phyloP scores from a whole-genome alignment of 352 stramenopile genomes.

The Pythium myriotylum region DNA sequence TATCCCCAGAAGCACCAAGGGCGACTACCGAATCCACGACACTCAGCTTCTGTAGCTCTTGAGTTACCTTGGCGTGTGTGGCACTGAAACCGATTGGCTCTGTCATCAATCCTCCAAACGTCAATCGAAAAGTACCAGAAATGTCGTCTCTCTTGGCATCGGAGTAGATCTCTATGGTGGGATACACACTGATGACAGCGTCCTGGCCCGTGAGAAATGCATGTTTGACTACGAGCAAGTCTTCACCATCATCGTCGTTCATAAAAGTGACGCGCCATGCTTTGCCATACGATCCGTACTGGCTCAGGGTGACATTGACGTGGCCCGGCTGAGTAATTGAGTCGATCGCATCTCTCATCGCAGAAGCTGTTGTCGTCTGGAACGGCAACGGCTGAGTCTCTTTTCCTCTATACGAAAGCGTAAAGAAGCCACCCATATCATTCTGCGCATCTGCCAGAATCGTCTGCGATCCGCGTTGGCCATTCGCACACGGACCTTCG shows the following conservation, averaged over 20 bases:
- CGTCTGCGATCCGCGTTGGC: conserved; percentile 57
- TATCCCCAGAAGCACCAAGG: conserved; percentile 45
- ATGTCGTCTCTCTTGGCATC: conserved; percentile 63
- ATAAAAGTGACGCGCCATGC: conserved; percentile 94
- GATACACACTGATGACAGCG: conserved; percentile 69
- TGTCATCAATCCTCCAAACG: conserved; percentile 52
- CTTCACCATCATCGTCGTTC: conserved; percentile 50
- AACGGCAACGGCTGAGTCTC: conserved; percentile 69
- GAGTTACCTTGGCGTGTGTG: conserved; percentile 69
- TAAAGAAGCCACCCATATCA: conserved; percentile 90
- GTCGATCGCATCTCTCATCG: conserved; percentile 89
- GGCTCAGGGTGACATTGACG: conserved; percentile 83
- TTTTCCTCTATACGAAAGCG: conserved; percentile 85
- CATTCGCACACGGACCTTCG: conserved; percentile 56
- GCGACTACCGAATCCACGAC: conserved; percentile 63
- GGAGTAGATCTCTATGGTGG: conserved; percentile 61
- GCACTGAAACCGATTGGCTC: conserved; percentile 61
- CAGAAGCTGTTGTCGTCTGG: conserved; percentile 74
- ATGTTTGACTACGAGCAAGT: conserved; percentile 79
- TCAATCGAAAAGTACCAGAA: conserved; percentile 57
- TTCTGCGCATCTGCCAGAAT: conserved; percentile 76
- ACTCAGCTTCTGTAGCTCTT: conserved; percentile 72
- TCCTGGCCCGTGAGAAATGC: conserved; percentile 73
- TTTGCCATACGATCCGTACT: conserved; percentile 69
- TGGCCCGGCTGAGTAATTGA: conserved; percentile 74